Conservation (phyloP, 2,329 filamentous ascomycete genomes). For the Xylaria sp. region DNA sequence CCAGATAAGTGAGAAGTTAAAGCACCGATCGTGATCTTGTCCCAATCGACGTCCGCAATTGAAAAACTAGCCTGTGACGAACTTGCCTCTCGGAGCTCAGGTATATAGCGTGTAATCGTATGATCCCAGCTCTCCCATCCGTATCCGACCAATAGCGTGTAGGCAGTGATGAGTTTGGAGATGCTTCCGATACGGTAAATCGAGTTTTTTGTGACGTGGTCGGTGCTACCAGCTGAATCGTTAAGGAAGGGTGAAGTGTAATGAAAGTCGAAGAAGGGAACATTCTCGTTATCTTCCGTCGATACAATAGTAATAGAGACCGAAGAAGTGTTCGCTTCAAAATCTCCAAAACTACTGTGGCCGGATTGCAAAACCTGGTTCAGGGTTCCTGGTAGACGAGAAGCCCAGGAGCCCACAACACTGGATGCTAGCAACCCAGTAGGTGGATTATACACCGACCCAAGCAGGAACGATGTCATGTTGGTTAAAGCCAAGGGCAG, state of each 20-base stretch:
- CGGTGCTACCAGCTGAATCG: not conserved
- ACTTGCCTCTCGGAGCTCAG: conserved; percentile 6
- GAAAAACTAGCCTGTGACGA: not conserved
- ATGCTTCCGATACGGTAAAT: conserved; percentile 22
- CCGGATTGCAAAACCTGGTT: conserved; percentile 4
- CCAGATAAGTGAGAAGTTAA: conserved; percentile 17
- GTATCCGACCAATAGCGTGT: conserved; percentile 12
- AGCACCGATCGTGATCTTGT: conserved; percentile 4
- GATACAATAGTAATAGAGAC: conserved; percentile 15
- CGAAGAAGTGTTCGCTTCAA: conserved; percentile 17
- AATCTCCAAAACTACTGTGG: conserved; percentile 11
- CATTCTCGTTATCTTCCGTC: not conserved
- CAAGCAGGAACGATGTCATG: conserved; percentile 15
- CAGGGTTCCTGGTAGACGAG: not conserved
- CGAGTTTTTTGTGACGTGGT: conserved; percentile 10
- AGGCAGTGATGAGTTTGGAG: conserved; percentile 20
- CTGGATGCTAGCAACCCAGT: conserved; percentile 2
- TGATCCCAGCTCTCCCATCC: conserved; percentile 16
- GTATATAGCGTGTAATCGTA: conserved; percentile 8
- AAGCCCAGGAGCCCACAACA: not conserved
- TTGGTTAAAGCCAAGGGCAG: not conserved
- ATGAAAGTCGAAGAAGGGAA: conserved; percentile 23
- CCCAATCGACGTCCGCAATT: conserved; percentile 10
- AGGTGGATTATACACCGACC: conserved; percentile 9
- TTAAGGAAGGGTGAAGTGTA: conserved; percentile 14